Evolutionary conservation across 2,329 filamentous ascomycete genomes (phyloP).

Genomic region (Pseudogymnoascus sp.): DNA sequence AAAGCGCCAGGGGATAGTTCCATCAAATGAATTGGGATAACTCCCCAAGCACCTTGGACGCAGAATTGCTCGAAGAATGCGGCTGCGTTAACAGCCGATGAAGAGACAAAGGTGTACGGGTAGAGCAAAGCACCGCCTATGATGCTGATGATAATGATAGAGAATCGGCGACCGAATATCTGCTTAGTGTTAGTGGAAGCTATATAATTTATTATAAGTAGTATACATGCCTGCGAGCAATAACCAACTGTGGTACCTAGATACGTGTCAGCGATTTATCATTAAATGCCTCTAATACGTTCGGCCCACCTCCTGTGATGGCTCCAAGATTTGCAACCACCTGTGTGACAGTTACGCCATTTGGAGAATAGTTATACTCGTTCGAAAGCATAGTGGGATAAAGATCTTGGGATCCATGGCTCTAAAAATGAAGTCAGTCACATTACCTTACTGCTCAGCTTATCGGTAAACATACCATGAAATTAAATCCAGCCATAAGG

Average conservation of each 20-base stretch:
- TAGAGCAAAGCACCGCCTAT: slow-evolving; percentile 71
- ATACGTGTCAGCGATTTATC: background rate
- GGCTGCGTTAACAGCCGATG: slow-evolving; percentile 59
- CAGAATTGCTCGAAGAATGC: slow-evolving; percentile 80
- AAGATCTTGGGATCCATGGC: slow-evolving; percentile 37
- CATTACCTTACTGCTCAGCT: background rate
- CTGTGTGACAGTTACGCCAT: slow-evolving; percentile 55
- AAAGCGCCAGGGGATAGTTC: slow-evolving; percentile 63
- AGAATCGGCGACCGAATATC: slow-evolving; percentile 59
- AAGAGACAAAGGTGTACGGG: slow-evolving; percentile 65
- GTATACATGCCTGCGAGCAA: slow-evolving; percentile 41
- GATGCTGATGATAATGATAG: slow-evolving; percentile 55
- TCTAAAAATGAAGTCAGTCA: background rate
- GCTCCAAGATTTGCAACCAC: slow-evolving; percentile 65
- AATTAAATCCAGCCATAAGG: slow-evolving; percentile 86
- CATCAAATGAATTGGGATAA: slow-evolving; percentile 65
- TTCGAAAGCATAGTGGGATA: slow-evolving; percentile 53
- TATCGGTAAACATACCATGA: slow-evolving; percentile 57
- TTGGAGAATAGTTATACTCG: slow-evolving; percentile 37
- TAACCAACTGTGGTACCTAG: slow-evolving; percentile 55
- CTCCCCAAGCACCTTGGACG: slow-evolving; percentile 69
- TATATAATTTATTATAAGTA: background rate
- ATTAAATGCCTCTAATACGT: background rate
- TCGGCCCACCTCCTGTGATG: slow-evolving; percentile 47
- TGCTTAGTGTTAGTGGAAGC: background rate